Evolutionary conservation across 805 yeast genomes (phyloP).

Genomic region (Scheffersomyces coipomensis): DNA sequence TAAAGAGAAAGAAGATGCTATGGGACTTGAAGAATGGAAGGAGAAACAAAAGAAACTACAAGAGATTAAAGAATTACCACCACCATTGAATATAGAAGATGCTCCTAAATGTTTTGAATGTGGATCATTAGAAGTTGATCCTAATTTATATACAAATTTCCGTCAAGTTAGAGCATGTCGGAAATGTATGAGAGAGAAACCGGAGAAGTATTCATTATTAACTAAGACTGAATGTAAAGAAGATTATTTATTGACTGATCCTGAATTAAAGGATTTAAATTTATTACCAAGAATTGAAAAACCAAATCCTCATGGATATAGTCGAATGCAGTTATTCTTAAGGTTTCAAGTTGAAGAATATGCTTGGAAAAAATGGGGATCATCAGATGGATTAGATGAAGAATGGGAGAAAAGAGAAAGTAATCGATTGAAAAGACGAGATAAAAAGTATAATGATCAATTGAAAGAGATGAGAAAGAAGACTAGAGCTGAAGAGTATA

Average conservation of each 20-base stretch:
- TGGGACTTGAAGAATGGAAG: conserved; percentile 47
- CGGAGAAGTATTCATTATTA: conserved; percentile 85
- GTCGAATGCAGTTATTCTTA: conserved; percentile 88
- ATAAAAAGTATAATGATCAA: conserved; percentile 73
- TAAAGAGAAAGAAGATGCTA: conserved; percentile 7
- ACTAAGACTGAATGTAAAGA: conserved; percentile 95
- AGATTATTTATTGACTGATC: conserved; percentile 91
- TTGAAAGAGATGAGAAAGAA: conserved; percentile 85
- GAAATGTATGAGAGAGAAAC: conserved; percentile 65
- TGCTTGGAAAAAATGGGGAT: conserved; percentile 94
- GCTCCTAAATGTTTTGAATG: conserved; percentile 89
- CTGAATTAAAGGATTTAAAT: conserved; percentile 73
- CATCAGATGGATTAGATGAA: conserved; percentile 81
- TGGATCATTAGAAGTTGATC: conserved; percentile 75
- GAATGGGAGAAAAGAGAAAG: conserved; percentile 88
- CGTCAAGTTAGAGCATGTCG: conserved; percentile 71
- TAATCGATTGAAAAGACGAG: conserved; percentile 68
- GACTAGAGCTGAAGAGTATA: conserved; percentile 88
- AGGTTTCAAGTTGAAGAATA: conserved; percentile 91
- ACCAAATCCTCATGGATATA: conserved; percentile 92
- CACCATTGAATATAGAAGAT: conserved; percentile 66
- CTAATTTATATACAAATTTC: conserved; percentile 66
- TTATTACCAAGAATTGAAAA: conserved; percentile 78
- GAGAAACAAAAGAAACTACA: conserved; percentile 41
- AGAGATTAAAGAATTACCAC: conserved; percentile 54